A percentile compares a stretch with the other conserved stretches of the same genome.
These are phyloP conservation scores for Kitagawia praeruptora DNA, from an alignment of 129 eudicot genomes.

Conservation along the genomic window DNA sequence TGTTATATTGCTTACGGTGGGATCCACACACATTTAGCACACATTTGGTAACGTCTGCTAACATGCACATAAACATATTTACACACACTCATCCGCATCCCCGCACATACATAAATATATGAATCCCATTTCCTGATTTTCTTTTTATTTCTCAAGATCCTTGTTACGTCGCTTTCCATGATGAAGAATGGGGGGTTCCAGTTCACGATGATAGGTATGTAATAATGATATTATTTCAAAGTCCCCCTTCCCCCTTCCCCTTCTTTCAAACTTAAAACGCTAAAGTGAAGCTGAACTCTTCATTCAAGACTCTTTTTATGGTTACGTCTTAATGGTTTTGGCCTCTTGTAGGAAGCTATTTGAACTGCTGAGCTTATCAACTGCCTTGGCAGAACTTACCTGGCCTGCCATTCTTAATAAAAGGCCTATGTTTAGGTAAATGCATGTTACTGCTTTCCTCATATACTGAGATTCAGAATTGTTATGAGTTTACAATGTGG, in stretches of 20 bases:
- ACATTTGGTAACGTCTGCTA: not conserved
- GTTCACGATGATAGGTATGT: constrained; percentile 70
- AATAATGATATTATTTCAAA: not conserved
- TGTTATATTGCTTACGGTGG: not conserved
- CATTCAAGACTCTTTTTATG: not conserved
- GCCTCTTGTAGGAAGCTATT: constrained; percentile 60
- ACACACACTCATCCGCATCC: not conserved
- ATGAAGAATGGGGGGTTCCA: constrained; percentile 81
- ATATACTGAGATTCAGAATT: constrained; percentile 3
- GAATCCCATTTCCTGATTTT: constrained; percentile 1
- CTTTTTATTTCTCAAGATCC: constrained; percentile 35
- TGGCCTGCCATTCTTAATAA: constrained; percentile 81
- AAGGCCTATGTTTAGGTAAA: constrained; percentile 67
- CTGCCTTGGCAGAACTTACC: constrained; percentile 82
- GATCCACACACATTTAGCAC: not conserved
- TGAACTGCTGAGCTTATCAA: constrained; percentile 78
- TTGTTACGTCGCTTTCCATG: constrained; percentile 53
- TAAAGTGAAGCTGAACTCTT: constrained; percentile 5
- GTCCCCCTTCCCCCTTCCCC: not conserved
- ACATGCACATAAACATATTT: not conserved
- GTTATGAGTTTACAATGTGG: constrained; percentile 1
- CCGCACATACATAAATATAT: not conserved
- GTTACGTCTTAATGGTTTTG: constrained; percentile 8
- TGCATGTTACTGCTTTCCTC: not conserved
- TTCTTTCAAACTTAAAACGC: not conserved